Base-by-base conservation (phyloP, 2,329 filamentous ascomycete species). In the Alternaria arborescens region DNA sequence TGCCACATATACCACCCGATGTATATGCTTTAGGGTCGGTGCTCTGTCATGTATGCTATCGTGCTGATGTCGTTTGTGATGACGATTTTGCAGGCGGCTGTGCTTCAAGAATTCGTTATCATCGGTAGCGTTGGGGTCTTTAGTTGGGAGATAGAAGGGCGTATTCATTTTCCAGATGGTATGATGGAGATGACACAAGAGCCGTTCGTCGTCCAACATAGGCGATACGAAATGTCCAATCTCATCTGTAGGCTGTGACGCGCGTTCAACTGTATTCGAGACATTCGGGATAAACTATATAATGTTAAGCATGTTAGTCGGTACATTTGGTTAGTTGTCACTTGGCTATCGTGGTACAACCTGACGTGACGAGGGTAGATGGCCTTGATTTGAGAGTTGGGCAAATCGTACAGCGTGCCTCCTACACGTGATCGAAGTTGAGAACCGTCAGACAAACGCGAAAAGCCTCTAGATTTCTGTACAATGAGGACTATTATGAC, bases 401-500 rank as follows among this genome's bases (percentile, higher is more conserved):
- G 36, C 66, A 66, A 62, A 55, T 44, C 51, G 58, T 73, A 71
- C 67, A 70, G 36, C 52, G 64, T 64, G 61, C 56, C 32, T 55
- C 58, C 58, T 44, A 62, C 51, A 65, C 62, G 65, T 52, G 32
- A 65, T 60, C 56, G 61, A 64, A 69, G 59, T 55, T 60, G 62
- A 53, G 60, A 68, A 50, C 47, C 47, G 52, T 51, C 55, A 50
- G 61, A 59, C 52, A 64, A 65, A 71, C 59, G 66, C 64, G 61
- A 71, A 73, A 74, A 71, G 72, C 69, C 73, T 76, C 70, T 75
- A 70, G 63, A 71, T 76, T 75, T 75, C 72, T 77, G 74, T 77
- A 77, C 74, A 78, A 56, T 67, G 71, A 73, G 66, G 70, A 74
- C 74, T 76, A 78, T 72, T 77, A 72, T 75, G 71, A 76, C 74